A percentile compares a stretch with the other conserved stretches of the same genome.
Conservation (phyloP, 495 filamentous ascomycete genomes). For the Tetracladium setigerum region DNA sequence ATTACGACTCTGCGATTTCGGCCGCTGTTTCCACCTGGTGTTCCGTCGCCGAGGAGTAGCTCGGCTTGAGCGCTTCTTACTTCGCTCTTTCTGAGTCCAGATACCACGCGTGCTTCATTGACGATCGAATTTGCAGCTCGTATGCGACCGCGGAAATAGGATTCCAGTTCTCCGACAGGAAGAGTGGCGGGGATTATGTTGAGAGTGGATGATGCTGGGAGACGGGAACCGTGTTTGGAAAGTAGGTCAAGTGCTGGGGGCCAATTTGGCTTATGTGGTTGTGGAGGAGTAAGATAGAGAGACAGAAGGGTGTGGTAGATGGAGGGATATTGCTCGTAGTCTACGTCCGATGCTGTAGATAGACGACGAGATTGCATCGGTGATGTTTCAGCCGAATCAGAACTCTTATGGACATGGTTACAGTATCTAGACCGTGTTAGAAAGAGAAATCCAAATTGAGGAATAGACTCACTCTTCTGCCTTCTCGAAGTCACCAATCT, state of each 20-base stretch:
- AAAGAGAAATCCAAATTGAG: not conserved
- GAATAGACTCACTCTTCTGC: constrained; percentile 72
- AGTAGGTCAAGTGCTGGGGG: constrained; percentile 78
- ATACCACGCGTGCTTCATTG: constrained; percentile 70
- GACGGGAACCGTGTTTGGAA: constrained; percentile 81
- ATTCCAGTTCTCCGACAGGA: constrained; percentile 71
- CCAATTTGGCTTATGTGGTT: constrained; percentile 64
- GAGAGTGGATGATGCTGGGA: constrained; percentile 79
- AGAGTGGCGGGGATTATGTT: constrained; percentile 76
- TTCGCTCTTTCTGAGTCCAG: constrained; percentile 63
- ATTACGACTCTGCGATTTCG: constrained; percentile 71
- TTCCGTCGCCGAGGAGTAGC: constrained; percentile 60
- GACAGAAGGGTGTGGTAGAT: constrained; percentile 89
- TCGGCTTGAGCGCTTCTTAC: constrained; percentile 63
- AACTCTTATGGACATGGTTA: constrained; percentile 66
- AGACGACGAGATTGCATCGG: constrained; percentile 28
- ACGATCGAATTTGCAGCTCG: constrained; percentile 75
- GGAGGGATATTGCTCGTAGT: constrained; percentile 48
- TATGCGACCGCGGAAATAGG: constrained; percentile 88
- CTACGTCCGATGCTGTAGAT: constrained; percentile 37
- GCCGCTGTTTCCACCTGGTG: constrained; percentile 43
- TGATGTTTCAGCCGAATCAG: constrained; percentile 33
- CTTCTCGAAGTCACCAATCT: constrained; percentile 75
- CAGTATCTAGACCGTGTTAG: constrained; percentile 58
- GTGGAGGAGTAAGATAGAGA: constrained; percentile 80